Conservation (phyloP, 1,284 basidiomycete species). For the Pyrrhoderma noxium region DNA sequence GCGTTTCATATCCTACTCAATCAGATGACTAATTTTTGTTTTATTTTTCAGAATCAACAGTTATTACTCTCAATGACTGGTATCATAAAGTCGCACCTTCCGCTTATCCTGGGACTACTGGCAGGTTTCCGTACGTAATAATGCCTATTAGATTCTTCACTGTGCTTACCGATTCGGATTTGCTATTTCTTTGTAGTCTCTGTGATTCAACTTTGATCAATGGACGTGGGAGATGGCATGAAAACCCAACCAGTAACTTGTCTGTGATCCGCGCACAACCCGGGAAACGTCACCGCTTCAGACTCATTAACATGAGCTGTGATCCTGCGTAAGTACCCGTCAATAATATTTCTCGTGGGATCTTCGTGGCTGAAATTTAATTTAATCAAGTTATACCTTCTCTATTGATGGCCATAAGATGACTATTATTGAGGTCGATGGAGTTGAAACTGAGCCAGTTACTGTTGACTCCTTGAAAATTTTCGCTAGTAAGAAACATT, state of each 20-base stretch:
- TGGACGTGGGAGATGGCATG: slow-evolving; percentile 24
- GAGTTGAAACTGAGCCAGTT: slow-evolving; percentile 34
- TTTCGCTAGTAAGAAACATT: slow-evolving; percentile 16
- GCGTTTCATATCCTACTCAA: neutral
- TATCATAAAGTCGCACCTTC: slow-evolving; percentile 9
- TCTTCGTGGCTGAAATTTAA: slow-evolving; percentile 22
- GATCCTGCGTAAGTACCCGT: slow-evolving; percentile 25
- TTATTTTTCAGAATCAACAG: slow-evolving; percentile 3
- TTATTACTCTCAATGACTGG: slow-evolving; percentile 17
- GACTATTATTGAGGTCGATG: slow-evolving; percentile 45
- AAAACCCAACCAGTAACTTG: slow-evolving; percentile 21
- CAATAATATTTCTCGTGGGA: neutral
- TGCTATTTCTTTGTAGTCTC: slow-evolving; percentile 7
- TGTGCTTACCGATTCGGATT: neutral
- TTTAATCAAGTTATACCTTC: slow-evolving; percentile 10
- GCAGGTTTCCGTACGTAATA: slow-evolving; percentile 4
- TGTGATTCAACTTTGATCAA: slow-evolving; percentile 26
- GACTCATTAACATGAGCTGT: slow-evolving; percentile 36
- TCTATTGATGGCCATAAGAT: slow-evolving; percentile 41
- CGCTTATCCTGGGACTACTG: neutral
- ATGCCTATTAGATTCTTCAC: slow-evolving; percentile 3
- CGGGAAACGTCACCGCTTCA: slow-evolving; percentile 30
- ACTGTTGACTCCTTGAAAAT: slow-evolving; percentile 35
- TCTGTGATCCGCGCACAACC: slow-evolving; percentile 30
- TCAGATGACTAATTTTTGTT: neutral